A percentile compares a stretch with the other conserved stretches of the same genome.
These are phyloP conservation scores for Penicillium soppii DNA, from an alignment of 495 filamentous ascomycete species.

Conservation along the genomic window DNA sequence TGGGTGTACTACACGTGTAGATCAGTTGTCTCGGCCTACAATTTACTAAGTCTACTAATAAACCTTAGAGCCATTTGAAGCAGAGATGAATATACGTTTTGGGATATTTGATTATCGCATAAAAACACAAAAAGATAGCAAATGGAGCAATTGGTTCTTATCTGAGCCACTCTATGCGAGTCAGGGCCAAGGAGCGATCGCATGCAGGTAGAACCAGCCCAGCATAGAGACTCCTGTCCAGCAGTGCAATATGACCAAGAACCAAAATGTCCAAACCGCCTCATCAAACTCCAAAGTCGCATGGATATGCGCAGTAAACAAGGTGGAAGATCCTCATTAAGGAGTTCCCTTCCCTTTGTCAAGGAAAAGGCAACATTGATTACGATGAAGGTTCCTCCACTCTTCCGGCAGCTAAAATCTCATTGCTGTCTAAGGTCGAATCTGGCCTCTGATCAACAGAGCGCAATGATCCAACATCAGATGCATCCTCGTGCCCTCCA, in stretches of 20 bases:
- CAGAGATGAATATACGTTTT: too few relatives aligned
- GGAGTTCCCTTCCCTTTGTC: background rate
- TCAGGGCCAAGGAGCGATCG: too few relatives aligned
- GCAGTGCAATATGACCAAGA: background rate
- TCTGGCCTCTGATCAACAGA: slow-evolving; percentile 11
- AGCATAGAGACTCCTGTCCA: background rate
- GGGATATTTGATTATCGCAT: background rate
- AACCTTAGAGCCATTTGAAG: too few relatives aligned
- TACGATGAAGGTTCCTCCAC: slow-evolving; percentile 8
- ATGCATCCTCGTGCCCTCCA: slow-evolving; percentile 3
- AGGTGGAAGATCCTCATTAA: background rate
- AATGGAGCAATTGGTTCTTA: background rate
- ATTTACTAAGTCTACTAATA: too few relatives aligned
- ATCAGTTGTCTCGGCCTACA: too few relatives aligned
- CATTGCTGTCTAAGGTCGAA: slow-evolving; percentile 3
- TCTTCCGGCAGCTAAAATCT: background rate
- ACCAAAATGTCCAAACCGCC: background rate
- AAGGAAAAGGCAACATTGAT: background rate
- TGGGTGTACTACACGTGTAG: too few relatives aligned
- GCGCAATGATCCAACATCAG: slow-evolving; percentile 1
- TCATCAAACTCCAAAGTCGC: background rate
- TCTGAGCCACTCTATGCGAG: background rate
- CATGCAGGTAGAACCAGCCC: slow-evolving; percentile 3
- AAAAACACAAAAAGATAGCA: slow-evolving; percentile 2
- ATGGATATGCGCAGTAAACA: background rate